Base-by-base conservation (phyloP, 1,284 basidiomycete species). In the Apiotrichum domesticum region DNA sequence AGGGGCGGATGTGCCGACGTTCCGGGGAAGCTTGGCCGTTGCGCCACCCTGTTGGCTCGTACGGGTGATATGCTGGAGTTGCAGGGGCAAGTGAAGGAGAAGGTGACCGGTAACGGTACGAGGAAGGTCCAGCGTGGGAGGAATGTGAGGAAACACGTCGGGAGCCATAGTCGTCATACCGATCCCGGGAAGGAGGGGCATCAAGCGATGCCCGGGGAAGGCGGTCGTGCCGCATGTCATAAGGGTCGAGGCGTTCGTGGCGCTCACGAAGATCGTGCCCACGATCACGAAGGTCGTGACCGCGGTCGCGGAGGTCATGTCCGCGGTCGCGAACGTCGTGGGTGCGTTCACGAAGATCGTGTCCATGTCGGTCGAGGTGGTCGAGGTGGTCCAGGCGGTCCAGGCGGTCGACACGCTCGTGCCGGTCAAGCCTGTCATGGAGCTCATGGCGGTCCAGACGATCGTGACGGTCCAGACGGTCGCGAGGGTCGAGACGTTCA, bases 11-110 rank as follows among this genome's bases (percentile, higher is more conserved):
- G 11, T 35, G 46, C 3, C 35, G 35, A 21, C 29, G 46, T 14
- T 51, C 50, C 6, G 50, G 41, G 33, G 50, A 51, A 35, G 47
- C 50, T 5, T n/a, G 40, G 50, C 49, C 49, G 9, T 54, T 54
- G 5, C 52, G 52, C 52, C 52, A 54, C 8, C 52, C 52, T 5
- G 46, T 48, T 2, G 52, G 52, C 46, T 54, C 52, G 21, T 42
- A 54, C 13, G 52, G 46, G 46, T 54, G 52, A 41, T 48, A 54
- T 4, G 46, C 32, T 7, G 52, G 52, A 2, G 10, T 34, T 6
- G n/a, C 35, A 10, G 35, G 39, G 7, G 51, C 21, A 2, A 35
- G 45, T 2, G 52, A 33, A 2, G 52, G 52, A 3, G 52, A 48
- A n/a, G 52, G 52, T 7, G 52, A 54, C 14, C 46, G 14, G 33